phyloP scores from a whole-genome alignment of 2,329 filamentous ascomycete genomes.

The Delphinella strobiligena region DNA sequence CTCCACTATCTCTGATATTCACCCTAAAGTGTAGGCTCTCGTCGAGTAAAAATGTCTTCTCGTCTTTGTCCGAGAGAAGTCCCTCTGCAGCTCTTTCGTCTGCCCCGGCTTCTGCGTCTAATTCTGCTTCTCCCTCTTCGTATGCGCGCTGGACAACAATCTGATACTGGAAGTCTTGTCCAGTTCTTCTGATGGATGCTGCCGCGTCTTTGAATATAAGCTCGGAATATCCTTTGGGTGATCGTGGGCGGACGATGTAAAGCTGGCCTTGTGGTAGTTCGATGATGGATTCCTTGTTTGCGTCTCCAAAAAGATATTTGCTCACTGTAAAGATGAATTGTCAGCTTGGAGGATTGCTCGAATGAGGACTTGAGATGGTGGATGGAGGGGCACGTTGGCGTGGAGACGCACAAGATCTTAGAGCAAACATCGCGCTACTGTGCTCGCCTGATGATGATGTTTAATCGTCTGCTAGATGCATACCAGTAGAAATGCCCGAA shows the following conservation, averaged over 20 bases:
- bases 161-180: conserved; percentile 93
- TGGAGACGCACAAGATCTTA: conserved; percentile 11
- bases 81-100: conserved; percentile 56
- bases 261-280: conserved; percentile 93
- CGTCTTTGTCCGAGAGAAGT: conserved; percentile 75
- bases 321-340: conserved; percentile 13
- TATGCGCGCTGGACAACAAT: conserved; percentile 92
- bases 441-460: neutral
- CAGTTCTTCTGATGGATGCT: conserved; percentile 81
- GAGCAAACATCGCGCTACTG: conserved; percentile 10
- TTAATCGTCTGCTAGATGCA: neutral
- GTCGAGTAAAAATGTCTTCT: conserved; percentile 95
- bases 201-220: conserved; percentile 95
- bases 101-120: conserved; percentile 79
- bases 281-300: conserved; percentile 82
- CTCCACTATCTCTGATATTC: conserved; percentile 65
- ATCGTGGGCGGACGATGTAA: conserved; percentile 88
- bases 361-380: conserved; percentile 1
- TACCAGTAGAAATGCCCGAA: neutral
- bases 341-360: neutral
- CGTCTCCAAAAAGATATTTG: conserved; percentile 84
- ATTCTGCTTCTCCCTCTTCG: conserved; percentile 92
- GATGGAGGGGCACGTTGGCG: conserved; percentile 9
- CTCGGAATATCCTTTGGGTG: conserved; percentile 94
- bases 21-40: conserved; percentile 78